Evolutionary conservation across 257 asterid genomes (phyloP), one percentile per base, ranked within the genome.

Genomic region (Linaria vulgaris): DNA sequence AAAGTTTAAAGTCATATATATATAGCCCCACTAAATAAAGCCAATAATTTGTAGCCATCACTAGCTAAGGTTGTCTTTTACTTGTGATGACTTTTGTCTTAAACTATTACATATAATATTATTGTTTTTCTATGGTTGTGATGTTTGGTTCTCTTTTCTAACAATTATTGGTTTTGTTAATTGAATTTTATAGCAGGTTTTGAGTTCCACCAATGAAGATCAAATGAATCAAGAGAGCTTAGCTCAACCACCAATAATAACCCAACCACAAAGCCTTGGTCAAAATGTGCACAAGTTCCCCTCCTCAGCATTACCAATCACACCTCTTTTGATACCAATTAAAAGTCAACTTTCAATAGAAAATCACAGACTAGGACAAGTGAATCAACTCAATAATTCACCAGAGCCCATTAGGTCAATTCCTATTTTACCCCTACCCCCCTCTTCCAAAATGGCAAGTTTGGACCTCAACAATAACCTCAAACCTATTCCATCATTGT

Each of bases 401-500:
- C 72, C 83, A 13, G 83, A 76, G 61, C 84, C 88, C 56, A 54
- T 76, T 20, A 82, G 78, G 73, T 78, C 91, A 59, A 82, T 85
- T 16, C 98, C 98, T 27, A 62, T 78, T 38, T 67, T 81, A 58
- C 97, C 96, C 6, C 47, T 77, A 46, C 96, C 97, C 13, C 89
- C 98, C 25, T 83, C 95, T 8, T 78, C 94, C 47, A 92, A 85
- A 67, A 79, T 92, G 91, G 85, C 94, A 30, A 66, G 82, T 70
- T 79, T 92, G 65, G 82, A 80, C 77, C 75, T 88, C 30, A 85
- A 86, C 79, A 79, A 77, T 70, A 12, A 22, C 12, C 1, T 17
- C 31, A 25, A 78, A 21, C 74, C 82, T n/a, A n/a, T n/a, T 34
- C 78, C 80, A 6, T 74, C 94, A 19, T 65, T 85, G 54, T 82